These are phyloP conservation scores for Diaporthe capsici DNA, from an alignment of 2,329 filamentous ascomycete genomes.

Conservation along the genomic window DNA sequence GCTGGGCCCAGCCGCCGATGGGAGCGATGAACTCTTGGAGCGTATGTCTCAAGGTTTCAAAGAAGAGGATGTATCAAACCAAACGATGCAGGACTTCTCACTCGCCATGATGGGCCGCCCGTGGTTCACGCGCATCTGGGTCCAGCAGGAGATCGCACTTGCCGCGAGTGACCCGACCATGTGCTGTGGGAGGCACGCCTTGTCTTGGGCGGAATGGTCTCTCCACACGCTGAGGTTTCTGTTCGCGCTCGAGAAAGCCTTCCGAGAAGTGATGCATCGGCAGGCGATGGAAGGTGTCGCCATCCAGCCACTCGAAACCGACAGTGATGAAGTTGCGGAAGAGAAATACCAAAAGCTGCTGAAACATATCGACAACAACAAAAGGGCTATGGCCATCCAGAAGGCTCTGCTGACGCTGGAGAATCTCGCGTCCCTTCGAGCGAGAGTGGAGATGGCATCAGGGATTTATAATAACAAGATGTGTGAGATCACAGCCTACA, in stretches of 20 bases:
- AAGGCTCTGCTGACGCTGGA: background rate
- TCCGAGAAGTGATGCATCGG: background rate
- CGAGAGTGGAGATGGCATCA: background rate
- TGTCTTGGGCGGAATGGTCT: background rate
- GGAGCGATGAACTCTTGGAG: conserved; percentile 32
- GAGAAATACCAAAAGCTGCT: conserved; percentile 6
- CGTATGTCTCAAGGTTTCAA: background rate
- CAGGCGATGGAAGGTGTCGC: background rate
- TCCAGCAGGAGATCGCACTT: conserved; percentile 46
- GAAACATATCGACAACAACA: conserved; percentile 1
- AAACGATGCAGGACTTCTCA: background rate
- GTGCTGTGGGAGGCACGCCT: background rate
- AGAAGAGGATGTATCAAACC: background rate
- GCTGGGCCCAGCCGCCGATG: conserved; percentile 41
- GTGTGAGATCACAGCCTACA: background rate
- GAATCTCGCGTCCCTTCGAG: background rate
- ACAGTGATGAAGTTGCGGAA: background rate
- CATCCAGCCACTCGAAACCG: background rate
- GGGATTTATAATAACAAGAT: background rate
- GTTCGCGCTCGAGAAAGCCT: background rate
- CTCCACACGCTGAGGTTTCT: background rate
- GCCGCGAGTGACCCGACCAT: conserved; percentile 11
- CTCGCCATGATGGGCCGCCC: conserved; percentile 7
- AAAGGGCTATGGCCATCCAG: background rate
- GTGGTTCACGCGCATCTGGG: conserved; percentile 44